Evolutionary conservation across 2,329 filamentous ascomycete genomes (phyloP), one percentile per base, ranked within the genome.

Genomic region (Pseudogymnoascus sp.): DNA sequence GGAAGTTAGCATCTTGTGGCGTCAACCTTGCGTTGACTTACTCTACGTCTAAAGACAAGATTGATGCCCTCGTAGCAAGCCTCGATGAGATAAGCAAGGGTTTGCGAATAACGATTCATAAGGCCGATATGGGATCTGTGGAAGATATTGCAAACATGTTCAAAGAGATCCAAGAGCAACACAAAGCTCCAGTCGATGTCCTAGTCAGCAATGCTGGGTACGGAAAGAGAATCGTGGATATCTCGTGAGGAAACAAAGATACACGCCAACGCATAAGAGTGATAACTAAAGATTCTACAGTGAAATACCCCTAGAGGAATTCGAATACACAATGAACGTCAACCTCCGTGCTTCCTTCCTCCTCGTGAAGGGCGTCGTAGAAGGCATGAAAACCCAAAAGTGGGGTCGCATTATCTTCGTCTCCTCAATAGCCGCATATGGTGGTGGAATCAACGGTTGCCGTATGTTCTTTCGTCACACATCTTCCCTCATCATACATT

Each of bases 121-220:
- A 82, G 68, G 81, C 84, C 14, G 84, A 89, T 68, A 81, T 88
- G 64, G 78, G 78, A 14, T 79, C 78, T 6, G 77, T 80, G 4
- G 78, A 79, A 6, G 80, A 83, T 56, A 82, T 87, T 33, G 73
- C 80, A 43, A 70, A 72, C 3, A 78, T 89, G 67, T 86, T 85
- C 63, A 68, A 76, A 12, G 79, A 85, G 62, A 82, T 89, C 46
- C 74, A 79, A 59, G 69, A 74, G 0, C 70, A 81, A 60, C 84
- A 88, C 70, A 77, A 69, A 4, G 77, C 78, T 1, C 84, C 84
- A 0, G 84, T 65, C 5, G 64, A 89, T 68, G 88, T 90, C 22
- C 75, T 89, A 2, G 73, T 90, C 26, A 83, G 82, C 8, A 90
- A 90, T 69, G 87, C 87, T 1, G 87, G 86, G 0, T 81, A 87